phyloP scores from a whole-genome alignment of 352 stramenopile genomes.

The Phytopythium sindhum region DNA sequence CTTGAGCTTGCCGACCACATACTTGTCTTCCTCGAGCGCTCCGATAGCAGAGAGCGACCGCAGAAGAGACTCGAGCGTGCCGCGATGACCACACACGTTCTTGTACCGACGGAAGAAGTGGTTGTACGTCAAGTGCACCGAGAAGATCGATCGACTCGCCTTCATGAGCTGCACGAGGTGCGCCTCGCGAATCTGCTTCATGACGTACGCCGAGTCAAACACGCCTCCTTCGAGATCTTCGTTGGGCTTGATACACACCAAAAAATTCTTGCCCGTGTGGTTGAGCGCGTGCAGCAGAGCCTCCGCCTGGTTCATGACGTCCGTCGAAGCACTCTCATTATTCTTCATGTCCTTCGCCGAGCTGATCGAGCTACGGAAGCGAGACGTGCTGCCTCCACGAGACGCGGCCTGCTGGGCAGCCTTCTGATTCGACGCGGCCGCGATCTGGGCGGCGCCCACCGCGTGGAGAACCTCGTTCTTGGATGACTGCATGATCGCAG shows the following conservation, averaged over 20 bases:
- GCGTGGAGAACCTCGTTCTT: constrained; percentile 74
- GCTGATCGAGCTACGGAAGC: constrained; percentile 46
- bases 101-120: constrained; percentile 83
- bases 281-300: constrained; percentile 65
- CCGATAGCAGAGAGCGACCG: constrained; percentile 76
- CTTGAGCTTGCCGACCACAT: constrained; percentile 65
- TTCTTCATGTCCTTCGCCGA: constrained; percentile 37
- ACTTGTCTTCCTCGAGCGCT: constrained; percentile 76
- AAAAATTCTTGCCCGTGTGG: constrained; percentile 77
- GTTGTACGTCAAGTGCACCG: constrained; percentile 68
- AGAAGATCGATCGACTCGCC: constrained; percentile 69
- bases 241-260: constrained; percentile 81
- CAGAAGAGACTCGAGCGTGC: constrained; percentile 69
- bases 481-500: constrained; percentile 82
- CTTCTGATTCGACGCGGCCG: constrained; percentile 50
- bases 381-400: constrained; percentile 35
- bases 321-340: constrained; percentile 44
- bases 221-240: constrained; percentile 51
- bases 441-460: constrained; percentile 62
- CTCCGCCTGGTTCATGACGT: constrained; percentile 67
- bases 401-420: constrained; percentile 10
- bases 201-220: constrained; percentile 70
- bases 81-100: constrained; percentile 74
- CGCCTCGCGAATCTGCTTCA: constrained; percentile 65
- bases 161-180: constrained; percentile 76